Conservation (phyloP, 257 asterid genomes). For the Plantago elongata region DNA sequence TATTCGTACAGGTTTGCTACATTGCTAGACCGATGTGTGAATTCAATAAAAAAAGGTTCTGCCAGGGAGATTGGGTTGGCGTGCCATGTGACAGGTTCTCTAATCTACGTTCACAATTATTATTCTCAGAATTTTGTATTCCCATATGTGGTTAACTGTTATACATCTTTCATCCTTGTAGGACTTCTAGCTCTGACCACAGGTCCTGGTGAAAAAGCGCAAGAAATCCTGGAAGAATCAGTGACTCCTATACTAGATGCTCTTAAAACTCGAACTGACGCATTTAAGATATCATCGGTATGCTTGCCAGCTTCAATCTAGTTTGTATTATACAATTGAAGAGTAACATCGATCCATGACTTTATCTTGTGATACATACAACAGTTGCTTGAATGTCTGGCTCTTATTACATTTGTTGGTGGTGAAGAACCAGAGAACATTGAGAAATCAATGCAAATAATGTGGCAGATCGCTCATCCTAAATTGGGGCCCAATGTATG, state of each 20-base stretch:
- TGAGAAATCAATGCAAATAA: slow-evolving; percentile 78
- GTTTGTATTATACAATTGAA: slow-evolving; percentile 2
- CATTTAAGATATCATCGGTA: slow-evolving; percentile 66
- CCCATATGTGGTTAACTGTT: background rate
- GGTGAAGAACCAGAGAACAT: slow-evolving; percentile 81
- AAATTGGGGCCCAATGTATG: slow-evolving; percentile 93
- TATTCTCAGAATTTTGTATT: background rate
- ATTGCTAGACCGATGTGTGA: slow-evolving; percentile 68
- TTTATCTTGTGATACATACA: background rate
- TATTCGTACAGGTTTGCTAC: slow-evolving; percentile 69
- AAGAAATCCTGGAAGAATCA: slow-evolving; percentile 84
- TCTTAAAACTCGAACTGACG: slow-evolving; percentile 58
- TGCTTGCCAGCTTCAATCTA: background rate
- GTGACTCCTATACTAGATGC: slow-evolving; percentile 76
- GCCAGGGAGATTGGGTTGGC: slow-evolving; percentile 86
- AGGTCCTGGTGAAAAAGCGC: slow-evolving; percentile 89
- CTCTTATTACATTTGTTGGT: slow-evolving; percentile 83
- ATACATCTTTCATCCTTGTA: slow-evolving; percentile 19
- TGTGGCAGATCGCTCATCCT: slow-evolving; percentile 96
- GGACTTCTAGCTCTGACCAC: slow-evolving; percentile 84
- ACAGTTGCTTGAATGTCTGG: slow-evolving; percentile 88
- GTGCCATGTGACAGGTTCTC: slow-evolving; percentile 72
- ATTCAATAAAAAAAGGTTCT: slow-evolving; percentile 83
- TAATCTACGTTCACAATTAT: background rate
- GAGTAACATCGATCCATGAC: slow-evolving; percentile 9